A percentile compares a stretch with the other conserved stretches of the same genome.
Conservation (phyloP, 1,284 basidiomycete genomes). For the Vanrija sp. region DNA sequence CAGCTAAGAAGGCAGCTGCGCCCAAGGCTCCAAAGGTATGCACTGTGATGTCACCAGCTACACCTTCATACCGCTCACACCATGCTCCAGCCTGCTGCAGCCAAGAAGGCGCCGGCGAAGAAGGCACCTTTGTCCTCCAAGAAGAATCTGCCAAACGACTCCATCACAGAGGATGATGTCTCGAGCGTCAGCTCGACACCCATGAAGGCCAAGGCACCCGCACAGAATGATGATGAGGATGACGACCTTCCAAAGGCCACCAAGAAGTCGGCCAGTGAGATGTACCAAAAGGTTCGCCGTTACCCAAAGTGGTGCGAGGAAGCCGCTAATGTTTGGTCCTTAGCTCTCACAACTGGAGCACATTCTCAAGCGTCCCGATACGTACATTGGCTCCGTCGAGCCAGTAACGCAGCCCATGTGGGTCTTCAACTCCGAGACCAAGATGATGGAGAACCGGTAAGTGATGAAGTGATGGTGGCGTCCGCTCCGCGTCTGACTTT, state of each 20-base stretch:
- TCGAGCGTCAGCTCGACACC: conserved; percentile 38
- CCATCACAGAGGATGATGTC: conserved; percentile 55
- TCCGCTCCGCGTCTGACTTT: not conserved
- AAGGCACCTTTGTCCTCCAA: conserved; percentile 53
- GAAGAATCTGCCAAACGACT: conserved; percentile 60
- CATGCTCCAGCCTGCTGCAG: conserved; percentile 29
- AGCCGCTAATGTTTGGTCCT: conserved; percentile 7
- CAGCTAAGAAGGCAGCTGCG: conserved; percentile 25
- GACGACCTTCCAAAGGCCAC: conserved; percentile 39
- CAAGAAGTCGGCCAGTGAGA: conserved; percentile 87
- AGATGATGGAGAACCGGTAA: conserved; percentile 68
- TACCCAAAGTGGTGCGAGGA: not conserved
- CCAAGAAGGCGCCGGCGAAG: conserved; percentile 52
- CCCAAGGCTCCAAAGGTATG: conserved; percentile 34
- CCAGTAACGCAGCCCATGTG: conserved; percentile 80
- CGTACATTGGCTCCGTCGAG: conserved; percentile 95
- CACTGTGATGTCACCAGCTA: not conserved
- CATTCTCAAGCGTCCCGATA: conserved; percentile 92
- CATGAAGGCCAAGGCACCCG: conserved; percentile 20
- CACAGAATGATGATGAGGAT: conserved; percentile 26
- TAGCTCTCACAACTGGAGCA: conserved; percentile 96
- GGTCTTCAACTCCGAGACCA: conserved; percentile 76
- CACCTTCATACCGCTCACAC: not conserved
- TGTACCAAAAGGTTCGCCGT: conserved; percentile 81
- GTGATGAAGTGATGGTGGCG: not conserved